Conservation (phyloP, 2,329 filamentous ascomycete species). For the Furcasterigmium furcatum region DNA sequence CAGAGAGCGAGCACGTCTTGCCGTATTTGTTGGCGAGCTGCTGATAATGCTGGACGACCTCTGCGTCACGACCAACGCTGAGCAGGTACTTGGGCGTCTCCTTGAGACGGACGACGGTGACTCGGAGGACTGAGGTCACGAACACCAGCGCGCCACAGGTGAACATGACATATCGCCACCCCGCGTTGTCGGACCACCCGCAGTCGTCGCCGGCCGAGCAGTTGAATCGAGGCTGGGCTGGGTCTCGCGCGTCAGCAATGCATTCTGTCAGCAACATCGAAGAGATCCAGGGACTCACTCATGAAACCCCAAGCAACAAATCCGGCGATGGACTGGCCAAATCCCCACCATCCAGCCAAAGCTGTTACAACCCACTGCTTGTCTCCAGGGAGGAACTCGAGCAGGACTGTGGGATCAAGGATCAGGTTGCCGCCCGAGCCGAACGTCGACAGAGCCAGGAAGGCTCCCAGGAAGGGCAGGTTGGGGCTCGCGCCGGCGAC, state of each 20-base stretch:
- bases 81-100: slow-evolving; percentile 60
- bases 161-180: slow-evolving; percentile 48
- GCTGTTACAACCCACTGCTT: slow-evolving; percentile 64
- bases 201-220: slow-evolving; percentile 34
- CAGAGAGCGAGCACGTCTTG: slow-evolving; percentile 28
- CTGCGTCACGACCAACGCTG: slow-evolving; percentile 45
- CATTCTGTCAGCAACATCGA: neutral
- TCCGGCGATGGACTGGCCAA: slow-evolving; percentile 44
- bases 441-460: slow-evolving; percentile 56
- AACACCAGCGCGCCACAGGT: slow-evolving; percentile 41
- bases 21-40: slow-evolving; percentile 32
- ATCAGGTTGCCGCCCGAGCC: slow-evolving; percentile 63
- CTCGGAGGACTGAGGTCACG: slow-evolving; percentile 47
- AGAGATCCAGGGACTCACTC: slow-evolving; percentile 20
- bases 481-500: slow-evolving; percentile 60
- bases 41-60: slow-evolving; percentile 41
- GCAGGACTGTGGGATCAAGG: slow-evolving; percentile 52
- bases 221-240: slow-evolving; percentile 36
- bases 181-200: slow-evolving; percentile 39
- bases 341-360: slow-evolving; percentile 52
- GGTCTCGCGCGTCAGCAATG: neutral
- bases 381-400: slow-evolving; percentile 41
- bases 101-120: slow-evolving; percentile 50
- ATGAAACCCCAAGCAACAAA: slow-evolving; percentile 48
- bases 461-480: slow-evolving; percentile 57